These are phyloP conservation scores for Penicillium nordicum DNA, from an alignment of 2,329 filamentous ascomycete species.

Conservation along the genomic window DNA sequence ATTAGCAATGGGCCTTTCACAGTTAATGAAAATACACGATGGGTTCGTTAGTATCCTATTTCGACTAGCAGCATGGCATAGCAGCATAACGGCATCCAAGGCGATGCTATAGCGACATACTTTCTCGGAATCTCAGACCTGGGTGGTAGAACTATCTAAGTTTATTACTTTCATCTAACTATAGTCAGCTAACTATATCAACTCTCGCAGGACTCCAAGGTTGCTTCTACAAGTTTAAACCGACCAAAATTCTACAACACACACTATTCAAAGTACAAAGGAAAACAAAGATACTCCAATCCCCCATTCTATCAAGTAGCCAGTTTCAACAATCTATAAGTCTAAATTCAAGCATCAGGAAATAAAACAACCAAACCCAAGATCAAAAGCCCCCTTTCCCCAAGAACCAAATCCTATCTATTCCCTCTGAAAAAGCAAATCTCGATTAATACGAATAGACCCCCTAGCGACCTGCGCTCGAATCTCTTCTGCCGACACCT, in stretches of 20 bases:
- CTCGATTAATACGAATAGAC: neutral
- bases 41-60: neutral
- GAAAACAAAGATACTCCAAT: neutral
- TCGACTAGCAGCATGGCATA: neutral
- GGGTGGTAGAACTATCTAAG: neutral
- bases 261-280: no score
- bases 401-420: neutral
- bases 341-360: neutral
- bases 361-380: neutral
- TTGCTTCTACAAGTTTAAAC: neutral
- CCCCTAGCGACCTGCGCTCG: neutral
- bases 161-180: neutral
- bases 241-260: neutral
- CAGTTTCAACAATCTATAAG: neutral
- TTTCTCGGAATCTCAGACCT: neutral
- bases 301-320: neutral
- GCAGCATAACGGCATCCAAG: neutral
- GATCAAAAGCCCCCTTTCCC: no score
- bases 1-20: neutral
- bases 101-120: neutral
- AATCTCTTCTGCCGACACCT: conserved; percentile 1
- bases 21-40: neutral
- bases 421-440: neutral
- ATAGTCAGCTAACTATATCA: neutral
- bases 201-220: neutral